Evolutionary conservation across 2,329 filamentous ascomycete genomes (phyloP).

Genomic region (Claviceps sp.): DNA sequence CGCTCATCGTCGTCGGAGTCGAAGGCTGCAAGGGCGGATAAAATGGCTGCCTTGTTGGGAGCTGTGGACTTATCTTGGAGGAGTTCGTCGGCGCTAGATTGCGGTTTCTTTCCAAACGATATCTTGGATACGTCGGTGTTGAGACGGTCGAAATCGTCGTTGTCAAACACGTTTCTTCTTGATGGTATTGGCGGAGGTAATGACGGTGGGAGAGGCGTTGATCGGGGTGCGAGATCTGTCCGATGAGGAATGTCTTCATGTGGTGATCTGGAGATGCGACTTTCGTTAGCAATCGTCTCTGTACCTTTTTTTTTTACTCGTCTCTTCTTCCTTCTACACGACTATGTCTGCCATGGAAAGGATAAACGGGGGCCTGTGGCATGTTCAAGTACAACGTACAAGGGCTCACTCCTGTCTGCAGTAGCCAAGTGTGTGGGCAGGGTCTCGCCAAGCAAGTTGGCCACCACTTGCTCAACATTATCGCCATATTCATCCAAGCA

Average conservation of each 20-base stretch:
- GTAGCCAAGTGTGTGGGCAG: constrained; percentile 54
- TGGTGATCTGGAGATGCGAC: constrained; percentile 12
- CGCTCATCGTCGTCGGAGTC: constrained; percentile 92
- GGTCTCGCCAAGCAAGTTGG: constrained; percentile 67
- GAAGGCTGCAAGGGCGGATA: constrained; percentile 77
- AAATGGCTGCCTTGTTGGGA: constrained; percentile 70
- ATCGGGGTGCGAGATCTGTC: constrained; percentile 38
- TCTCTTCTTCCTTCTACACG: not conserved
- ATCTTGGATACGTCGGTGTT: constrained; percentile 52
- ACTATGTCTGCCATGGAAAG: not conserved
- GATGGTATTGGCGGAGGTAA: constrained; percentile 29
- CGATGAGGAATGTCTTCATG: constrained; percentile 13
- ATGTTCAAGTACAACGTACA: constrained; percentile 28
- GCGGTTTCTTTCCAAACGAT: constrained; percentile 61
- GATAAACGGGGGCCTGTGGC: not conserved
- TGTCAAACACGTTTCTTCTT: constrained; percentile 64
- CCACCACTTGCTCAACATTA: constrained; percentile 65
- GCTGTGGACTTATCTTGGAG: constrained; percentile 51
- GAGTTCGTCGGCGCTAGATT: constrained; percentile 57
- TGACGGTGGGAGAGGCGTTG: constrained; percentile 38
- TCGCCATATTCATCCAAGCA: constrained; percentile 70
- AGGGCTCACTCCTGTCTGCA: constrained; percentile 49
- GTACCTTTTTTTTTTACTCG: no score
- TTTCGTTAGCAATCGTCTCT: constrained; percentile 9
- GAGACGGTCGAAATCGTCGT: constrained; percentile 66